Conservation (phyloP, 352 stramenopile species). For the Globisporangium echinulatum region DNA sequence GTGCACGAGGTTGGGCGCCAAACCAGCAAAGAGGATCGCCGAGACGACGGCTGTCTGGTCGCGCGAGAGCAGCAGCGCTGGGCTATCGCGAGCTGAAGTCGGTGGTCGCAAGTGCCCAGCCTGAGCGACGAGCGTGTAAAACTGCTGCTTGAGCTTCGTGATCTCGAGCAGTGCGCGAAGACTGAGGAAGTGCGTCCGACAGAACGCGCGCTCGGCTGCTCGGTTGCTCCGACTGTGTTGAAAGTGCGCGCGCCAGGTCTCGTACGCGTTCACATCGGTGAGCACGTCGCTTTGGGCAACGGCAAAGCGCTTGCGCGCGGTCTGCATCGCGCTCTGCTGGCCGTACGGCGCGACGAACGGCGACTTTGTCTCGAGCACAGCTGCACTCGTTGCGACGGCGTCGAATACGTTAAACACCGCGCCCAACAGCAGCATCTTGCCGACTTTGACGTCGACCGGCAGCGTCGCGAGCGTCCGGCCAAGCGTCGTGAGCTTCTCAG, state of each 20-base stretch:
- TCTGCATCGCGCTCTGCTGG: constrained; percentile 60
- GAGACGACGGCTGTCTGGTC: constrained; percentile 55
- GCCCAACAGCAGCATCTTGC: constrained; percentile 96
- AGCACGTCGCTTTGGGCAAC: constrained; percentile 63
- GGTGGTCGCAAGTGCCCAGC: constrained; percentile 43
- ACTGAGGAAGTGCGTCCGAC: constrained; percentile 59
- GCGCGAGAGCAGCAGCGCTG: constrained; percentile 24
- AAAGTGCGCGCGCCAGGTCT: constrained; percentile 40
- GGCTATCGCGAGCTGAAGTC: background rate
- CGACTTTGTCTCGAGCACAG: constrained; percentile 76
- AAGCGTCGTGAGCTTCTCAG: constrained; percentile 89
- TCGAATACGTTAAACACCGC: constrained; percentile 90
- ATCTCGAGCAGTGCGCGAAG: constrained; percentile 51
- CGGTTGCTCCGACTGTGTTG: background rate
- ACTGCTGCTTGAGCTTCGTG: constrained; percentile 72
- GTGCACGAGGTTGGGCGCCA: constrained; percentile 92
- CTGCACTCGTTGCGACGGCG: constrained; percentile 54
- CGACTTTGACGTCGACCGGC: constrained; percentile 94
- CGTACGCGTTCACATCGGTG: constrained; percentile 74
- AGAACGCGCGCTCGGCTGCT: constrained; percentile 57
- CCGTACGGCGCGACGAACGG: constrained; percentile 77
- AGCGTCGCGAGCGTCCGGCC: constrained; percentile 90
- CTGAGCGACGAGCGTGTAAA: constrained; percentile 52
- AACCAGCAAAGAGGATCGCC: constrained; percentile 63
- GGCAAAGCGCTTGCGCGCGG: constrained; percentile 47